These are phyloP conservation scores for Podospora australis DNA, from an alignment of 495 filamentous ascomycete species.

Conservation along the genomic window DNA sequence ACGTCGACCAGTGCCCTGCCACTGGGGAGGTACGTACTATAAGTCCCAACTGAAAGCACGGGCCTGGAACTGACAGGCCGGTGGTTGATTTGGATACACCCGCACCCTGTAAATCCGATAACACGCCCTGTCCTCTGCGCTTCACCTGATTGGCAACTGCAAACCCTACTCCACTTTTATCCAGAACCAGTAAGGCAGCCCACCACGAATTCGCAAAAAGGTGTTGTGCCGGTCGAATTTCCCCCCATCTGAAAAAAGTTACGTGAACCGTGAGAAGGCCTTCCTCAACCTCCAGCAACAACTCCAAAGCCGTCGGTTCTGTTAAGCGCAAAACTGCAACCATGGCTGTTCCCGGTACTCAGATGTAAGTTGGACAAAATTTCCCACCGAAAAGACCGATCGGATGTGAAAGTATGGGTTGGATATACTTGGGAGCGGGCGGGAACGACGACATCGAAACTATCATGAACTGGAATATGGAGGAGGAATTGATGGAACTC, in stretches of 20 bases:
- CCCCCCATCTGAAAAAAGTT: slow-evolving; percentile 24
- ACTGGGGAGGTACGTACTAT: too few species aligned
- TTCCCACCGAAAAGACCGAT: too few species aligned
- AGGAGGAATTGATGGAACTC: slow-evolving; percentile 1
- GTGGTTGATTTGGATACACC: not conserved
- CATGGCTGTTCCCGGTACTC: slow-evolving; percentile 46
- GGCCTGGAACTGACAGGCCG: slow-evolving; percentile 2
- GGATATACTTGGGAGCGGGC: not conserved
- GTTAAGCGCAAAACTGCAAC: slow-evolving; percentile 34
- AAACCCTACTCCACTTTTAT: slow-evolving; percentile 29
- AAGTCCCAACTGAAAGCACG: not conserved
- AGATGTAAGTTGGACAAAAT: slow-evolving; percentile 45
- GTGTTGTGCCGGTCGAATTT: slow-evolving; percentile 26
- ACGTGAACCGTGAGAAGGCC: slow-evolving; percentile 25
- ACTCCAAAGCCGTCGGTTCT: slow-evolving; percentile 18
- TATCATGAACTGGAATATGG: not conserved
- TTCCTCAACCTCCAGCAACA: slow-evolving; percentile 24
- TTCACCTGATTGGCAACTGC: slow-evolving; percentile 11
- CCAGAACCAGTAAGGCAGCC: slow-evolving; percentile 20
- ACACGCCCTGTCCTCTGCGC: not conserved
- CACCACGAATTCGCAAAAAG: slow-evolving; percentile 35
- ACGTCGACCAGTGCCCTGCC: slow-evolving; percentile 16
- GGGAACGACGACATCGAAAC: not conserved
- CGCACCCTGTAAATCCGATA: slow-evolving; percentile 5
- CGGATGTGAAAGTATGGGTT: too few species aligned